These are phyloP conservation scores for Sarocladium brachiariae DNA, from an alignment of 2,329 filamentous ascomycete genomes.

Conservation along the genomic window DNA sequence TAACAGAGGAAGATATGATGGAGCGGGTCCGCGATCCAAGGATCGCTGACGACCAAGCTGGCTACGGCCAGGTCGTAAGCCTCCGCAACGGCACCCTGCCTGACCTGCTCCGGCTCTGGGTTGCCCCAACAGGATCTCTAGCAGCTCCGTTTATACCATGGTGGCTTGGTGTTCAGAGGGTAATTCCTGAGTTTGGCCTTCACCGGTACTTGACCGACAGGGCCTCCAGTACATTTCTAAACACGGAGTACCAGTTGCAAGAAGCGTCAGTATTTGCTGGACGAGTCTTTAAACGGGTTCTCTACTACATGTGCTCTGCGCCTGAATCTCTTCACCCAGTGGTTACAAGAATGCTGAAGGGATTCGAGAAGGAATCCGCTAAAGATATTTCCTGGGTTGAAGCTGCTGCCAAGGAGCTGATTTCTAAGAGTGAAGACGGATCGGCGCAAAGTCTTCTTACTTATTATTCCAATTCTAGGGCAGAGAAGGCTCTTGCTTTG, in stretches of 20 bases:
- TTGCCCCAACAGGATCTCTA: constrained; percentile 20
- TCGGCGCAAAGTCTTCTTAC: constrained; percentile 17
- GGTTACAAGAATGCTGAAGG: constrained; percentile 18
- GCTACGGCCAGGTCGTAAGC: constrained; percentile 22
- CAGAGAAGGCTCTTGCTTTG: constrained; percentile 17
- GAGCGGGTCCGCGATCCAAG: constrained; percentile 23
- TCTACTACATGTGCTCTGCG: constrained; percentile 23
- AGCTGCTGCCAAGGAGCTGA: constrained; percentile 14
- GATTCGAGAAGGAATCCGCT: constrained; percentile 18
- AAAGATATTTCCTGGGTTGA: constrained; percentile 18
- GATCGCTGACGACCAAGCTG: constrained; percentile 21
- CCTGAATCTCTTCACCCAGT: constrained; percentile 17
- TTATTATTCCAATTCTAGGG: constrained; percentile 18
- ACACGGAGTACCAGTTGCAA: constrained; percentile 20
- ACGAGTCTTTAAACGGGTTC: constrained; percentile 21
- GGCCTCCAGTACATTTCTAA: constrained; percentile 19
- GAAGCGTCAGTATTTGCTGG: constrained; percentile 21
- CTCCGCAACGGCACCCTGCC: constrained; percentile 15
- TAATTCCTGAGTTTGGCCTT: constrained; percentile 20
- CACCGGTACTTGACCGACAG: constrained; percentile 22
- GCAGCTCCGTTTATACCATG: constrained; percentile 21
- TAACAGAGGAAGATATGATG: constrained; percentile 42
- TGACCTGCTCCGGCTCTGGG: constrained; percentile 20
- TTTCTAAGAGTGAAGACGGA: constrained; percentile 14
- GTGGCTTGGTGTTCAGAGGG: constrained; percentile 19